Conservation (phyloP, 306 rosid species). For the cucumber (Cucumis sativus) region DNA sequence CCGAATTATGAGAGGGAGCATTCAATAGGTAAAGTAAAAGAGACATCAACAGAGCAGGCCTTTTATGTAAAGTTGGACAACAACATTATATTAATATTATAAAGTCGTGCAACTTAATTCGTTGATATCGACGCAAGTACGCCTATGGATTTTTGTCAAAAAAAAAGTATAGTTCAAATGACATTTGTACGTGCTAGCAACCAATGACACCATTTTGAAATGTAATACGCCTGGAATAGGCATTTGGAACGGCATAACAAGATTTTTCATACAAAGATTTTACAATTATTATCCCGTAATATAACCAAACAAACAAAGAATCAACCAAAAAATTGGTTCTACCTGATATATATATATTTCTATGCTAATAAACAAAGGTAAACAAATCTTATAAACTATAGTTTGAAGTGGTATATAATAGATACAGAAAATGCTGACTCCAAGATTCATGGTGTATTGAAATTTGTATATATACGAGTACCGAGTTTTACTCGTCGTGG, state of each 20-base stretch:
- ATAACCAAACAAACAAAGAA: conserved; percentile 69
- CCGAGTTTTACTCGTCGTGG: conserved; percentile 28
- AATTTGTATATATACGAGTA: conserved; percentile 1
- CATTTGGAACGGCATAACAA: not conserved
- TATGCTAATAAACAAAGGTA: conserved; percentile 17
- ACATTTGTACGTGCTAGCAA: too few species aligned
- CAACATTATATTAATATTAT: not conserved
- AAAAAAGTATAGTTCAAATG: too few species aligned
- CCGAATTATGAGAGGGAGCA: not conserved
- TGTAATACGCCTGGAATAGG: not conserved
- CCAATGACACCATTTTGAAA: not conserved
- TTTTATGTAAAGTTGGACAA: not conserved
- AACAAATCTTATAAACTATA: conserved; percentile 4
- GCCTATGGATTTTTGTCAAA: not conserved
- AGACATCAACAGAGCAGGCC: not conserved
- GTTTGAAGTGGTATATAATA: not conserved
- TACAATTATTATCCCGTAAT: conserved; percentile 18
- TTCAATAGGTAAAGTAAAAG: not conserved
- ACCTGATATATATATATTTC: conserved; percentile 12
- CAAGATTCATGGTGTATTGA: not conserved
- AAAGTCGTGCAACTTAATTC: not conserved
- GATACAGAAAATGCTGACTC: not conserved
- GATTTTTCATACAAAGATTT: not conserved
- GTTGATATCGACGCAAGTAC: not conserved
- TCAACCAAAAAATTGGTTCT: conserved; percentile 21